A percentile compares a stretch with the other conserved stretches of the same genome.
phyloP scores from a whole-genome alignment of 352 stramenopile genomes.

The Phytophthora hybrid region DNA sequence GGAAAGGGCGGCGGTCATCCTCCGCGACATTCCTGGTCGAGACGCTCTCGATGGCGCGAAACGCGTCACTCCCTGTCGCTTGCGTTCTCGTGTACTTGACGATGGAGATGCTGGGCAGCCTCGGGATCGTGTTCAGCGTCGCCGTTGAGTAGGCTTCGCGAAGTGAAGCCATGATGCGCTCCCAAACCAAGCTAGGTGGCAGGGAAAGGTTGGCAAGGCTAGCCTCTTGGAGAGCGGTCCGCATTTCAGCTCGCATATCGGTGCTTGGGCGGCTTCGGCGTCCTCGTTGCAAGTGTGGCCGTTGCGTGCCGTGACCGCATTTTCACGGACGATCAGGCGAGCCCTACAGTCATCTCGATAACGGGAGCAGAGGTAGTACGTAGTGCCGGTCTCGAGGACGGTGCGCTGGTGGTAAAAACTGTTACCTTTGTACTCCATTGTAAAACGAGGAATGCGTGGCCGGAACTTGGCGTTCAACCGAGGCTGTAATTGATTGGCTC shows the following conservation, averaged over 20 bases:
- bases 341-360: conserved; percentile 1
- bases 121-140: background rate
- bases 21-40: conserved; percentile 1
- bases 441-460: no score
- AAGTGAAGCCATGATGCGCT: conserved; percentile 3
- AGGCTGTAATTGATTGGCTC: no score
- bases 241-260: conserved; percentile 10
- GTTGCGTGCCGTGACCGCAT: no score
- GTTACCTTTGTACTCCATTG: background rate
- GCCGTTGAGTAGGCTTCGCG: background rate
- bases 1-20: conserved; percentile 7
- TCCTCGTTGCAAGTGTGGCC: background rate
- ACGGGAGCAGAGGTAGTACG: conserved; percentile 9
- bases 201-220: conserved; percentile 6
- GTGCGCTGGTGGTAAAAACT: no score
- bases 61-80: conserved; percentile 6
- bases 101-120: background rate
- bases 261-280: background rate
- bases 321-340: background rate
- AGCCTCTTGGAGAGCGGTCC: conserved; percentile 4
- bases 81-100: conserved; percentile 13
- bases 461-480: no score
- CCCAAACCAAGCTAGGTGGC: conserved; percentile 7
- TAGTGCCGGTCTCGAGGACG: background rate
- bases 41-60: conserved; percentile 15